Evolutionary conservation across 129 eudicot species (phyloP).

Genomic region (Helichrysum umbraculigerum): DNA sequence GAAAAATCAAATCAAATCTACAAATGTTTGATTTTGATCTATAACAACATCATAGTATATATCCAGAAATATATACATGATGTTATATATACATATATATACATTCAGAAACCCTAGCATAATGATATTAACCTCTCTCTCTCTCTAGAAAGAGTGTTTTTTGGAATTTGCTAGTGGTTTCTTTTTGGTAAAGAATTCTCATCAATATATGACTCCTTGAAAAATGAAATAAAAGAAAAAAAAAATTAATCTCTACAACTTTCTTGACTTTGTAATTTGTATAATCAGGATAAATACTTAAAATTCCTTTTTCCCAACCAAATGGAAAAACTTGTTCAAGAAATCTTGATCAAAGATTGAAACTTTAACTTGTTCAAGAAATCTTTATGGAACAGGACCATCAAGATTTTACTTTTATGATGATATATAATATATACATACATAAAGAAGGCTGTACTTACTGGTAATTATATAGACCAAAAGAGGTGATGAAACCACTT

Average conservation of each 20-base stretch:
- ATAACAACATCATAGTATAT: constrained; percentile 1
- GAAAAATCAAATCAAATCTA: constrained; percentile 2
- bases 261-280: constrained; percentile 27
- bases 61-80: constrained; percentile 2
- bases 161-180: constrained; percentile 20
- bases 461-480: constrained; percentile 24
- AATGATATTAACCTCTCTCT: neutral
- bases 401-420: neutral
- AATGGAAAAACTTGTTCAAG: constrained; percentile 14
- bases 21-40: neutral
- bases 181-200: neutral
- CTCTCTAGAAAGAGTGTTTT: constrained; percentile 9
- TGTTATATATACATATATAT: neutral
- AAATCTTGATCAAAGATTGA: constrained; percentile 2
- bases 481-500: constrained; percentile 31
- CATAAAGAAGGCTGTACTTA: constrained; percentile 24
- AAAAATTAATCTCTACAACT: neutral
- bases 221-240: neutral
- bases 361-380: constrained; percentile 4
- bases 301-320: neutral
- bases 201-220: neutral
- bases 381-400: neutral
- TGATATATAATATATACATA: too few species aligned
- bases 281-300: neutral
- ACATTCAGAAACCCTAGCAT: constrained; percentile 39